These are phyloP conservation scores for Penicillium ochrochloron DNA, from an alignment of 495 filamentous ascomycete genomes.

Conservation along the genomic window DNA sequence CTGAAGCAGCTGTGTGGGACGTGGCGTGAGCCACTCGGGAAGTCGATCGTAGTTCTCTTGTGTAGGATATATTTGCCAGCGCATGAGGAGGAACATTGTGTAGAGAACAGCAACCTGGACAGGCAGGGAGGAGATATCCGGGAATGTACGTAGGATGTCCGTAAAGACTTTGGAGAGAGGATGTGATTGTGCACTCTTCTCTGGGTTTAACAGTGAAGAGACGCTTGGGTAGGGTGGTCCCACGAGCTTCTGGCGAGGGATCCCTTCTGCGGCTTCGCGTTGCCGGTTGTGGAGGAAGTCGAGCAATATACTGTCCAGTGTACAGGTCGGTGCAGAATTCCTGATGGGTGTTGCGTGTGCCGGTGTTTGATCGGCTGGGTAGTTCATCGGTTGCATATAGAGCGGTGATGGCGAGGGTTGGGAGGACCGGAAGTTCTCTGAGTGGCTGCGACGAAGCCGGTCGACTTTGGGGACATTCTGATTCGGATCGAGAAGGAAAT, in stretches of 20 bases:
- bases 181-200: conserved; percentile 62
- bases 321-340: conserved; percentile 67
- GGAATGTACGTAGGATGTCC: conserved; percentile 77
- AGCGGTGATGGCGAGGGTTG: conserved; percentile 30
- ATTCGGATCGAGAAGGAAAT: conserved; percentile 65
- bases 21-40: conserved; percentile 68
- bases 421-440: conserved; percentile 32
- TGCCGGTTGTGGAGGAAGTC: conserved; percentile 75
- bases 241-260: conserved; percentile 61
- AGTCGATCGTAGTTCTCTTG: conserved; percentile 73
- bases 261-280: conserved; percentile 64
- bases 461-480: conserved; percentile 50
- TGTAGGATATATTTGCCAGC: conserved; percentile 78
- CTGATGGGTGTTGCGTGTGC: conserved; percentile 56
- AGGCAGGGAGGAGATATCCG: conserved; percentile 67
- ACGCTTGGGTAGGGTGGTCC: conserved; percentile 79
- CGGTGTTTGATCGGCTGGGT: conserved; percentile 31
- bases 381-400: conserved; percentile 34
- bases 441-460: conserved; percentile 38
- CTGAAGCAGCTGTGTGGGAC: conserved; percentile 60
- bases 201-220: conserved; percentile 72
- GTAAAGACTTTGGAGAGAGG: conserved; percentile 81
- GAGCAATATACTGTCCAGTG: conserved; percentile 74
- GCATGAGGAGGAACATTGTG: conserved; percentile 81
- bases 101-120: conserved; percentile 81